phyloP scores from a whole-genome alignment of 805 yeast genomes.

The Millerozyma acaciae region DNA sequence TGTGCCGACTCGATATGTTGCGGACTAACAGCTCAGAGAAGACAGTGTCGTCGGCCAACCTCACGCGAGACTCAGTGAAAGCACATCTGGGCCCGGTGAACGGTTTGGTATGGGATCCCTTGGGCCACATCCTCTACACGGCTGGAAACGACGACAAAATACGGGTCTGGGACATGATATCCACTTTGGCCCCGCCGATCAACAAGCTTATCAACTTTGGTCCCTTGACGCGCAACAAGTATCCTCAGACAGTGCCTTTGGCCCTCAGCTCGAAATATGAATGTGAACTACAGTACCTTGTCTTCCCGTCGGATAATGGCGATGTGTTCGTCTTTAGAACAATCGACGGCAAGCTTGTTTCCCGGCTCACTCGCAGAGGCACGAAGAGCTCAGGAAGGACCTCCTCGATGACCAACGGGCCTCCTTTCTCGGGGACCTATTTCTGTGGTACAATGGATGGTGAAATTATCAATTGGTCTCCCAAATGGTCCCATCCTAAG shows the following conservation, averaged over 20 bases:
- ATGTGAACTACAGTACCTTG: slow-evolving; percentile 51
- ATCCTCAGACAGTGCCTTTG: slow-evolving; percentile 47
- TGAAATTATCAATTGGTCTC: slow-evolving; percentile 54
- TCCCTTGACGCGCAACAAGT: slow-evolving; percentile 66
- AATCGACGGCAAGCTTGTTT: slow-evolving; percentile 58
- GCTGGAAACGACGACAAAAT: slow-evolving; percentile 80
- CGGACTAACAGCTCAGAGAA: slow-evolving; percentile 28
- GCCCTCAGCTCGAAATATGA: slow-evolving; percentile 50
- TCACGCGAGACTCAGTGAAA: slow-evolving; percentile 36
- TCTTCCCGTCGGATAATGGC: slow-evolving; percentile 75
- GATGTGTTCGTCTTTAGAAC: slow-evolving; percentile 59
- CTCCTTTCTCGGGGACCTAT: slow-evolving; percentile 42
- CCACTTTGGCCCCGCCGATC: slow-evolving; percentile 35
- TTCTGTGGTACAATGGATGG: slow-evolving; percentile 69
- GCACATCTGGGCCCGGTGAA: slow-evolving; percentile 81
- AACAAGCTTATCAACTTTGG: slow-evolving; percentile 74
- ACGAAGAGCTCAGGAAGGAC: slow-evolving; percentile 41
- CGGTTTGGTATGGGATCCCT: slow-evolving; percentile 70
- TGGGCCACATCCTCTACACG: slow-evolving; percentile 59
- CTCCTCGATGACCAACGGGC: slow-evolving; percentile 50
- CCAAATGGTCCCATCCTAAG: slow-evolving; percentile 16
- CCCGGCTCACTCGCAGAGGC: slow-evolving; percentile 48
- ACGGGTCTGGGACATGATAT: slow-evolving; percentile 67
- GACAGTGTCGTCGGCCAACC: slow-evolving; percentile 17
- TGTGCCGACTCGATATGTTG: slow-evolving; percentile 59